Conservation (phyloP, 306 rosid species). For the Vigna trinervia region DNA sequence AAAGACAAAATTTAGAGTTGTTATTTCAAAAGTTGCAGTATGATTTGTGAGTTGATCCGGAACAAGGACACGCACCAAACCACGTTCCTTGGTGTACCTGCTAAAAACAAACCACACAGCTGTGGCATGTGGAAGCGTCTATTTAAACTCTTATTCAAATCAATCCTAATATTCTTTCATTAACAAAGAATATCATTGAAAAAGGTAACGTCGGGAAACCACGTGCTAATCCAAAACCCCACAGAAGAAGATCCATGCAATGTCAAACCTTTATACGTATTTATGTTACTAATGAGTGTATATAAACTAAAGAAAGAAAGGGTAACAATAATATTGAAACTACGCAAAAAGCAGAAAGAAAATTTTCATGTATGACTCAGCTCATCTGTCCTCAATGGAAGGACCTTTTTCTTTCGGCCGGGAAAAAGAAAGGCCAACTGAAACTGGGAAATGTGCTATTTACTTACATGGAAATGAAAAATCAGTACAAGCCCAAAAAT, state of each 20-base stretch:
- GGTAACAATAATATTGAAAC: conserved; percentile 14
- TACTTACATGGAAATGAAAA: conserved; percentile 52
- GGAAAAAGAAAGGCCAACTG: conserved; percentile 37
- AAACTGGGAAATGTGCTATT: conserved; percentile 43
- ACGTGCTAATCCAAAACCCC: too few species aligned
- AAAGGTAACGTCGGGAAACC: neutral
- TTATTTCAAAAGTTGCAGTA: too few species aligned
- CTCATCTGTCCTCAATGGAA: conserved; percentile 50
- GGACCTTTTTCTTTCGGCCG: conserved; percentile 49
- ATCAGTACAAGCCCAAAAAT: conserved; percentile 83
- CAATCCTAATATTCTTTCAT: neutral
- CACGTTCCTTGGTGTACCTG: neutral
- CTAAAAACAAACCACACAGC: neutral
- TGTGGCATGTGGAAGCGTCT: neutral
- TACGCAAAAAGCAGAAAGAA: conserved; percentile 42
- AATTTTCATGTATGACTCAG: conserved; percentile 42
- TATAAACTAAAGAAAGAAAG: conserved; percentile 32
- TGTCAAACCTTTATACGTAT: conserved; percentile 36
- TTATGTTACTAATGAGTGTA: conserved; percentile 15
- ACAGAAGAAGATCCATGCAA: neutral
- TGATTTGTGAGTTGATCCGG: too few species aligned
- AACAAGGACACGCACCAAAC: neutral
- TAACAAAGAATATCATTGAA: neutral
- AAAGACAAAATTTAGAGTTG: too few species aligned
- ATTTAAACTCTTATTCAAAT: neutral